Evolutionary conservation across 192 early-diverging fungal genomes (phyloP).

Genomic region (Jimgerdemannia flammicorona): DNA sequence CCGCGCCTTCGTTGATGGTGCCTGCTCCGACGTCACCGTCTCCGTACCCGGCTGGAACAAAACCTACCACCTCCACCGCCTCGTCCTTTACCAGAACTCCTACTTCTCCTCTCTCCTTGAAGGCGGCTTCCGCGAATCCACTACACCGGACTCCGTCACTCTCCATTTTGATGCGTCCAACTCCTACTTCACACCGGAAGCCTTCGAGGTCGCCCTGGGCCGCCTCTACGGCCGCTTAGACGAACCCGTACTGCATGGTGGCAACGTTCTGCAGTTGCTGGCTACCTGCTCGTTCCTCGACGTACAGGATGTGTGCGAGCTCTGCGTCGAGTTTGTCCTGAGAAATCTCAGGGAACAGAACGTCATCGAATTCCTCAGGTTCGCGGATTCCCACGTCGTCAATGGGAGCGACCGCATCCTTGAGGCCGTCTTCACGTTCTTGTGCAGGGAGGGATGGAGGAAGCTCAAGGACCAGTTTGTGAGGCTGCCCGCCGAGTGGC

Average conservation of each 20-base stretch:
- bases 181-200: conserved; percentile 39
- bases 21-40: conserved; percentile 34
- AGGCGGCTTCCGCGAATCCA: conserved; percentile 44
- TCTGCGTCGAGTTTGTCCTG: conserved; percentile 29
- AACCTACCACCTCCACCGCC: conserved; percentile 46
- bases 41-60: conserved; percentile 37
- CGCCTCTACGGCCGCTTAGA: conserved; percentile 47
- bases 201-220: conserved; percentile 47
- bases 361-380: conserved; percentile 36
- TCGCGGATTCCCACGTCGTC: conserved; percentile 32
- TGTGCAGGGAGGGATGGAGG: conserved; percentile 49
- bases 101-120: conserved; percentile 44
- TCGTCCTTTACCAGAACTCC: conserved; percentile 45
- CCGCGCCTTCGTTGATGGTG: neutral
- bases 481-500: conserved; percentile 35
- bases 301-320: conserved; percentile 38
- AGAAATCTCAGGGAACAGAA: conserved; percentile 24
- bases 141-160: conserved; percentile 15
- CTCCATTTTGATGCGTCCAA: conserved; percentile 46
- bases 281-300: conserved; percentile 47
- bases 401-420: conserved; percentile 41
- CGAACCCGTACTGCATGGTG: conserved; percentile 26
- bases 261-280: conserved; percentile 39
- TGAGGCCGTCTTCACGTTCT: conserved; percentile 43
- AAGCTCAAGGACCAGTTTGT: conserved; percentile 33